phyloP scores from a whole-genome alignment of 2,329 filamentous ascomycete genomes.

The Hortaea sp. region DNA sequence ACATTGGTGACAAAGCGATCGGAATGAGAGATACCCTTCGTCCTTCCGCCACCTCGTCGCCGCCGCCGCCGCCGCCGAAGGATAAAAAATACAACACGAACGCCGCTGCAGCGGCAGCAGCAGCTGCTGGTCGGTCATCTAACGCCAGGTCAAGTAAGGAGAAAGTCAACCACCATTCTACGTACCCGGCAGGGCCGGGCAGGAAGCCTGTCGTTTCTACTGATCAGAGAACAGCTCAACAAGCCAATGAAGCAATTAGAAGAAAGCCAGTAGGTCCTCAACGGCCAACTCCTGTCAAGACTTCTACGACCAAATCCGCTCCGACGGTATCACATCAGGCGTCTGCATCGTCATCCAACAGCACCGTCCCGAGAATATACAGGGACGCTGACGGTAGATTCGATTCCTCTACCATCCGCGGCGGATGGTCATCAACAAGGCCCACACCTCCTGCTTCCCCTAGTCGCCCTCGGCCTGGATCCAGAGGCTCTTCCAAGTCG shows the following conservation, averaged over 20 bases:
- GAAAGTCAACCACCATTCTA: neutral
- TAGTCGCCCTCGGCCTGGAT: neutral
- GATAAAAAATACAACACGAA: neutral
- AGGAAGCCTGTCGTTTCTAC: neutral
- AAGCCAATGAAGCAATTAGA: neutral
- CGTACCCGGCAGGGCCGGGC: neutral
- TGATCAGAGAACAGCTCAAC: neutral
- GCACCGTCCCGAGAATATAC: slow-evolving; percentile 1
- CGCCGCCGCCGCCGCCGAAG: neutral
- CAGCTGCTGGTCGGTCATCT: neutral
- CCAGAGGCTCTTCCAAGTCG: neutral
- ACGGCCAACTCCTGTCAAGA: neutral
- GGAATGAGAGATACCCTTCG: neutral
- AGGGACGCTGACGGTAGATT: neutral
- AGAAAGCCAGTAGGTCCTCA: neutral
- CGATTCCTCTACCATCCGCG: neutral
- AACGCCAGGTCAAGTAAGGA: neutral
- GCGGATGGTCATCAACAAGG: neutral
- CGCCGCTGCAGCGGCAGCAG: neutral
- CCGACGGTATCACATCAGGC: neutral
- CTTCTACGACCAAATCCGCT: neutral
- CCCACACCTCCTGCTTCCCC: neutral
- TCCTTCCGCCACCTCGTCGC: neutral
- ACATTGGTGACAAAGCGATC: neutral
- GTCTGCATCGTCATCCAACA: neutral